Evolutionary conservation across 73 alveolate genomes (phyloP), one percentile per base, ranked within the genome.

Genomic region (Paramecium biaurelia): DNA sequence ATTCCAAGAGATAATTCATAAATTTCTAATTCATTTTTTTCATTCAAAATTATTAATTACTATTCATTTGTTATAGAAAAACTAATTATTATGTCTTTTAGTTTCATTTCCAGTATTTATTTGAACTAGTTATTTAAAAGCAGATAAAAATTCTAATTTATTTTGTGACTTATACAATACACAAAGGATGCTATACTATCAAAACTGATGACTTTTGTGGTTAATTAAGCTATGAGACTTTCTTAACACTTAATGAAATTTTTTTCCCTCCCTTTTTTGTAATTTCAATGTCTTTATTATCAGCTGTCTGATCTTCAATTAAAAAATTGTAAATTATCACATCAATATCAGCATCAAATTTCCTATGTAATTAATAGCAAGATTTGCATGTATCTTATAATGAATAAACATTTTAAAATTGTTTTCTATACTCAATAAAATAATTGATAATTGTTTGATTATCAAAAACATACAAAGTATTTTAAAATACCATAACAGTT

Each of bases 111-210:
- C 14, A 53, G 68, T n/a, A 53, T 53, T 53, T 53, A 53, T 18
- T 53, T 53, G 30, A 53, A 53, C 68, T 53, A 53, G 11, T 53
- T 18, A 21, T 53, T 53, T 53, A 53, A 53, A 53, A 63, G 84
- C 84, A 63, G 84, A 63, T 63, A 63, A 63, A 63, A 63, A 63
- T 63, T 63, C 84, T 63, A 63, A 63, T 24, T 63, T 30, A 30
- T 63, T 63, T 63, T 63, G 68, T 53, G 68, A 53, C 68, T 53
- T 53, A 53, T 53, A 53, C 30, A n/a, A n/a, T 53, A 53, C 68
- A 53, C 68, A 53, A 53, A 53, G 30, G 68, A 53, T 53, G 30
- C 30, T 53, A 53, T 53, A 53, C 30, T 18, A 53, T 53, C 68
- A 53, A 53, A 53, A 53, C 68, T 53, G 68, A 53, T 53, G 68